These are phyloP conservation scores for Quercus robur DNA, from an alignment of 306 rosid genomes.

Conservation along the genomic window DNA sequence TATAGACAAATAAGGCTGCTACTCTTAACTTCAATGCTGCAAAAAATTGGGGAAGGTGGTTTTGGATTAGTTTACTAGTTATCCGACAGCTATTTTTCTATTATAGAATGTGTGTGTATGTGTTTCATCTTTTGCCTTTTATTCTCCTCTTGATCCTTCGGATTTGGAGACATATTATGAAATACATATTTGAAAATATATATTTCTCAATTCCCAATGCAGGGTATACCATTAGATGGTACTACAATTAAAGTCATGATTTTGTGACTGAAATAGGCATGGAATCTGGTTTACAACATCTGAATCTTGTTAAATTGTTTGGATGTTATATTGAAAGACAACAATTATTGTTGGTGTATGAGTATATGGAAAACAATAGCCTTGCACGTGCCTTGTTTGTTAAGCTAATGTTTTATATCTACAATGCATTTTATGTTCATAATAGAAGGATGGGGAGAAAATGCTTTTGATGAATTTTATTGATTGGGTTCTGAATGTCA, in stretches of 20 bases:
- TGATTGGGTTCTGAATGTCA: not conserved
- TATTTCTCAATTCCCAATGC: constrained; percentile 9
- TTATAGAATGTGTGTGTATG: not conserved
- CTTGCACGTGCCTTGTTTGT: constrained; percentile 23
- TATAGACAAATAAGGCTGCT: constrained; percentile 33
- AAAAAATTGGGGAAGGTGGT: constrained; percentile 71
- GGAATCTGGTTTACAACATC: constrained; percentile 20
- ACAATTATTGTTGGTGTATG: constrained; percentile 9
- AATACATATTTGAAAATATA: not conserved
- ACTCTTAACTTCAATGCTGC: constrained; percentile 45
- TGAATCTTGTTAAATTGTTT: constrained; percentile 18
- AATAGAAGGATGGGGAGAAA: not conserved
- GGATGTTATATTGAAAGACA: constrained; percentile 22
- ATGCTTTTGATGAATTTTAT: not conserved
- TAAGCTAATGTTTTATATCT: constrained; percentile 1
- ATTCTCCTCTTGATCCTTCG: not conserved
- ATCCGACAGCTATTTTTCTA: no score
- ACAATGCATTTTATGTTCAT: not conserved
- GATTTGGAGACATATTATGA: not conserved
- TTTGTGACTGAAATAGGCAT: constrained; percentile 24
- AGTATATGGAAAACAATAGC: constrained; percentile 13
- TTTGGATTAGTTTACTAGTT: constrained; percentile 67
- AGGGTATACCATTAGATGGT: constrained; percentile 17
- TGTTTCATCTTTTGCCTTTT: not conserved
- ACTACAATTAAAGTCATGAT: constrained; percentile 22